Base-by-base conservation (phyloP, 768 basidiomycete genomes). In the Mycena galericulata region DNA sequence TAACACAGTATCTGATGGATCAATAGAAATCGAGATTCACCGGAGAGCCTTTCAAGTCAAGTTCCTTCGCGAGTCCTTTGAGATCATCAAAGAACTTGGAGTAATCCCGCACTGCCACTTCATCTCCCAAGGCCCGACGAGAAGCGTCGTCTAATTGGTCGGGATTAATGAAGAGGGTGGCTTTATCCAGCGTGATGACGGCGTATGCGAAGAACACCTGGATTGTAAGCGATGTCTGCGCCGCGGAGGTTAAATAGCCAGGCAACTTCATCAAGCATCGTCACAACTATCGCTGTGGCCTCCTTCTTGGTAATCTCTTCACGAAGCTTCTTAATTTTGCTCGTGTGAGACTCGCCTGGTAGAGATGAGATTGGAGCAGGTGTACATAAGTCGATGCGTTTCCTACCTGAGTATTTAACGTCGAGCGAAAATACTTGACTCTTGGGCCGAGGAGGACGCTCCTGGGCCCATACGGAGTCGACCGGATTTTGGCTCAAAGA, bases 221-320 rank as follows among this genome's bases (percentile, higher is more conserved):
- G 18, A 43, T 98, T 99, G 80, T 87, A 98, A 36, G 90, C 90
- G 74, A 99, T 97, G 76, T 98, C 97, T 3, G 90, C 88, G 1
- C 96, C 97, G 68, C 97, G 90, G 34, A 99, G 83, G 78, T 98
- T 97, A 81, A 95, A 94, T 41, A 96, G 76, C 96, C 96, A 99
- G 0, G 95, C 96, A 55, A 97, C 89, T 77, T 99, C 97, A 77
- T 99, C 97, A 24, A 99, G 87, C 85, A 92, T 90, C n/a, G 86
- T 92, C 5, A 98, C 87, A 1, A 97, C 90, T 45, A 94, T 78
- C 2, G 92, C 95, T 70, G 90, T 86, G n/a, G 80, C 81, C 24
- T 89, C 86, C 73, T 89, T 85, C 82, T 88, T 89, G 62, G 76
- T 73, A 60, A 97, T 71, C 67, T 92, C 90, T 63, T 89, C 85